Evolutionary conservation across 768 basidiomycete species (phyloP).

Genomic region (Lactarius pseudohatsudake): DNA sequence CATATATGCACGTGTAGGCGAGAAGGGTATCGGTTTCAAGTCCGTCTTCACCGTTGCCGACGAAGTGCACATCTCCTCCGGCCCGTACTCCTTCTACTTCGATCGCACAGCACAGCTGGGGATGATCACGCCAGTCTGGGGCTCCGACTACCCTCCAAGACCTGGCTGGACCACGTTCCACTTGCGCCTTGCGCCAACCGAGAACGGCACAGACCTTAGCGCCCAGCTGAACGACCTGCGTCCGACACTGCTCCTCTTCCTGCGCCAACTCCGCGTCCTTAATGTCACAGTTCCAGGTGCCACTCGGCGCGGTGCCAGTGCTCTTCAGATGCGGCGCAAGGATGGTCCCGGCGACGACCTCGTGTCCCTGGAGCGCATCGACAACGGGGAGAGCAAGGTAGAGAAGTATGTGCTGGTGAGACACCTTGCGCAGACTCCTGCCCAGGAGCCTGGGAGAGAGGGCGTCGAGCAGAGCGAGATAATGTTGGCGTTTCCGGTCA

Average conservation of each 20-base stretch:
- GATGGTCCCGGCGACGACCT: slow-evolving; percentile 11
- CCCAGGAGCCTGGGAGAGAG: slow-evolving; percentile 27
- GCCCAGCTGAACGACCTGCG: slow-evolving; percentile 26
- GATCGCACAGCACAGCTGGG: slow-evolving; percentile 28
- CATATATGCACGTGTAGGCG: slow-evolving; percentile 28
- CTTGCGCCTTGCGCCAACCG: slow-evolving; percentile 25
- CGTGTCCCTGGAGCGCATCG: slow-evolving; percentile 8
- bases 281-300: slow-evolving; percentile 15
- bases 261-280: slow-evolving; percentile 30
- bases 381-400: not conserved
- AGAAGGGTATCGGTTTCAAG: slow-evolving; percentile 37
- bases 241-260: slow-evolving; percentile 32
- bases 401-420: slow-evolving; percentile 24
- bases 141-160: not conserved
- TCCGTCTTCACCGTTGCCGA: slow-evolving; percentile 35
- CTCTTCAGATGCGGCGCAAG: slow-evolving; percentile 9
- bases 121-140: slow-evolving; percentile 33
- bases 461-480: slow-evolving; percentile 29
- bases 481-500: slow-evolving; percentile 32
- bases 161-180: slow-evolving; percentile 33
- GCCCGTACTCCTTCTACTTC: slow-evolving; percentile 31
- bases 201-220: slow-evolving; percentile 21
- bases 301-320: not conserved
- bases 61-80: slow-evolving; percentile 30
- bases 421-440: slow-evolving; percentile 21